Evolutionary conservation across 169 alveolate genomes (phyloP).

Genomic region (Eimeria falciformis): DNA sequence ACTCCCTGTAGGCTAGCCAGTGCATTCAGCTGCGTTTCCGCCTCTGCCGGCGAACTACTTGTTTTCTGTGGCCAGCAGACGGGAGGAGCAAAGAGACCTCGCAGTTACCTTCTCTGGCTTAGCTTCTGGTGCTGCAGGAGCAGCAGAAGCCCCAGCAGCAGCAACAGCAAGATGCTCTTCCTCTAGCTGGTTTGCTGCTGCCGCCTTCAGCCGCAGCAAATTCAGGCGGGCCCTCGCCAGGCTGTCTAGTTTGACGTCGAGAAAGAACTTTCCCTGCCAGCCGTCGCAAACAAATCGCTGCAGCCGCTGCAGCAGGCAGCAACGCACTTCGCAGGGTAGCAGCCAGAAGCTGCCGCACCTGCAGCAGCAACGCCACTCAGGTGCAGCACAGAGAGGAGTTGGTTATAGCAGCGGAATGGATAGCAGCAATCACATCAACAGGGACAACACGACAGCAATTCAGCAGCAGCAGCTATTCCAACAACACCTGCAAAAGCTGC

Average conservation of each 20-base stretch:
- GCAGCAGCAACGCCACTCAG: conserved; percentile 12
- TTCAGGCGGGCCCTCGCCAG: conserved; percentile 67
- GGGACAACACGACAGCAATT: neutral
- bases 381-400: neutral
- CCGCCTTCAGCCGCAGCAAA: conserved; percentile 51
- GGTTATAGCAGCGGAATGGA: neutral
- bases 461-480: conserved; percentile 14
- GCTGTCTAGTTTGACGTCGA: conserved; percentile 71
- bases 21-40: neutral
- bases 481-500: neutral
- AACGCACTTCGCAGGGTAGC: conserved; percentile 28
- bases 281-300: conserved; percentile 47
- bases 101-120: neutral
- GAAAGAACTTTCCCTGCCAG: conserved; percentile 72
- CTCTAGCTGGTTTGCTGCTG: neutral
- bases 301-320: conserved; percentile 74
- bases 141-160: conserved; percentile 2
- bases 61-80: neutral
- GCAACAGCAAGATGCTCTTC: conserved; percentile 23
- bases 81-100: neutral
- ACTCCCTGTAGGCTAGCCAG: no score
- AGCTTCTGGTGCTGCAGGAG: conserved; percentile 16
- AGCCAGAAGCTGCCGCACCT: conserved; percentile 60
- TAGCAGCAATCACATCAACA: neutral
- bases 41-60: neutral